These are phyloP conservation scores for Talaromyces sp. DNA, from an alignment of 2,329 filamentous ascomycete genomes.

Conservation along the genomic window DNA sequence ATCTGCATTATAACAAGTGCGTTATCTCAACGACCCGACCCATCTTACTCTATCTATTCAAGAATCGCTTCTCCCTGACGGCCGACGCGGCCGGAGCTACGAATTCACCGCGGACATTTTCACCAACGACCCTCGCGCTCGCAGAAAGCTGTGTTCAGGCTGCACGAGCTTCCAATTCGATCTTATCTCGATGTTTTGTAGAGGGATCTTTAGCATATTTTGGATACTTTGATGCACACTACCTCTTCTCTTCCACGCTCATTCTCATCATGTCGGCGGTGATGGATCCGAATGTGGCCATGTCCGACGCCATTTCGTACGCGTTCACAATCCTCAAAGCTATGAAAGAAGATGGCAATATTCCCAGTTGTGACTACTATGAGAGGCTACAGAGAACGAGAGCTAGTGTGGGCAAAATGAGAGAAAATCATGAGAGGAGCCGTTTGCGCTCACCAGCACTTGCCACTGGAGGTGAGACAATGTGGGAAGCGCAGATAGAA, in stretches of 20 bases:
- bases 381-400: conserved; percentile 21
- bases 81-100: not conserved
- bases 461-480: conserved; percentile 3
- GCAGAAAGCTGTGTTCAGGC: conserved; percentile 25
- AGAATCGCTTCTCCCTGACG: conserved; percentile 20
- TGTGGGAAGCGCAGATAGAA: conserved; percentile 13
- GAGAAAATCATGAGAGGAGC: conserved; percentile 12
- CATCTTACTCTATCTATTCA: conserved; percentile 30
- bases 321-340: conserved; percentile 22
- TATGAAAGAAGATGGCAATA: conserved; percentile 25
- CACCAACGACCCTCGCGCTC: conserved; percentile 22
- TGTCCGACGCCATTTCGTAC: conserved; percentile 21
- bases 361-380: conserved; percentile 24
- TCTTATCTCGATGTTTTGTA: conserved; percentile 24
- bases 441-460: not conserved
- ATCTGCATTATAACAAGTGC: conserved; percentile 29
- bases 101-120: conserved; percentile 17
- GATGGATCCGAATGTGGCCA: conserved; percentile 20
- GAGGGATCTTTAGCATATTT: conserved; percentile 25
- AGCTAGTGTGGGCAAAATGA: conserved; percentile 20
- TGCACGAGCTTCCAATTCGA: conserved; percentile 23
- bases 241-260: conserved; percentile 25
- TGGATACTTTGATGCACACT: conserved; percentile 26
- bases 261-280: conserved; percentile 25
- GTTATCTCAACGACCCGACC: conserved; percentile 28